Conservation (phyloP, 805 yeast genomes). For the Candida peoriensis region DNA sequence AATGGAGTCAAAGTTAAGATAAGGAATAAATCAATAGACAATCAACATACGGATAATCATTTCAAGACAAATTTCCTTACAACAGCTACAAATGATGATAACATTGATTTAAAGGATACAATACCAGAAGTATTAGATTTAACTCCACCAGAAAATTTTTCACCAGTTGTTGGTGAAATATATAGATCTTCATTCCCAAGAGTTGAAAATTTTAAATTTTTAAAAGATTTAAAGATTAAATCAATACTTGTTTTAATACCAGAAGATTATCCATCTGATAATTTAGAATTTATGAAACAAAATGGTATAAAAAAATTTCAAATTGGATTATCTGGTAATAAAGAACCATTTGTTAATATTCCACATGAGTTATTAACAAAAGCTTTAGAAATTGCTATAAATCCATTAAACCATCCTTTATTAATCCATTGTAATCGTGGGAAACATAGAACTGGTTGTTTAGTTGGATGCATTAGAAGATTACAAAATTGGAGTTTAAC, state of each 20-base stretch:
- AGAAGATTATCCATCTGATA: constrained; percentile 84
- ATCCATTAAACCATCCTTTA: constrained; percentile 88
- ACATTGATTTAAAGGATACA: too few relatives aligned
- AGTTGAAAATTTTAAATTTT: constrained; percentile 70
- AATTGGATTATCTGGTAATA: constrained; percentile 92
- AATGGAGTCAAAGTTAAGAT: not conserved
- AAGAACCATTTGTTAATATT: constrained; percentile 86
- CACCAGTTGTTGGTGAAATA: constrained; percentile 71
- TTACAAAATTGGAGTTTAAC: constrained; percentile 90
- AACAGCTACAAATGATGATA: too few relatives aligned
- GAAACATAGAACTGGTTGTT: constrained; percentile 94
- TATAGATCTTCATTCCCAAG: constrained; percentile 91
- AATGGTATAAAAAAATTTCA: constrained; percentile 71
- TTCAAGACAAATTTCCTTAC: too few relatives aligned
- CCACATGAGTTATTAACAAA: constrained; percentile 64
- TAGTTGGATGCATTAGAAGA: constrained; percentile 87
- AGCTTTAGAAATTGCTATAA: constrained; percentile 73
- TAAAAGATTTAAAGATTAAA: constrained; percentile 57
- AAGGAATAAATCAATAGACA: too few relatives aligned
- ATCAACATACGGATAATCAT: too few relatives aligned
- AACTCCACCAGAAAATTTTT: constrained; percentile 84
- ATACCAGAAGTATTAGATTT: too few relatives aligned
- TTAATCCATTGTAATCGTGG: constrained; percentile 95
- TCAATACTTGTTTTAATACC: constrained; percentile 82
- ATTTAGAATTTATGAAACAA: constrained; percentile 53